Evolutionary conservation across 768 basidiomycete species (phyloP).

Genomic region (Lactarius indigo): DNA sequence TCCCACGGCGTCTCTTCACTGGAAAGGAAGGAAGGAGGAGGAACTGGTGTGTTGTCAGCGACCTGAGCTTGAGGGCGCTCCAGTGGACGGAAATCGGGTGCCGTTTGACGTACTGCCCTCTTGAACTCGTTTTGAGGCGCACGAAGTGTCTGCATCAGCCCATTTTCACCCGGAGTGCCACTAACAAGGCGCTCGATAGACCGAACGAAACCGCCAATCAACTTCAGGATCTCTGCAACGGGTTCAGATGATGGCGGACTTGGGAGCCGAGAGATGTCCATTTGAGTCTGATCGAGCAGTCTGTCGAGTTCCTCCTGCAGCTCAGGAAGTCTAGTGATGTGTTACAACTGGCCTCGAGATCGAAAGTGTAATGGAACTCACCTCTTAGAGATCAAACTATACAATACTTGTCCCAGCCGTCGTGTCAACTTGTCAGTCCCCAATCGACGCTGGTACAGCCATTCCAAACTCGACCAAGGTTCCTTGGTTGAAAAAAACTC

Average conservation of each 20-base stretch:
- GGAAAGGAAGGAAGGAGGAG: conserved; percentile 34
- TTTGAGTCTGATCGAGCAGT: conserved; percentile 37
- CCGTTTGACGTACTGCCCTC: conserved; percentile 42
- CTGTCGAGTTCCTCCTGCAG: conserved; percentile 53
- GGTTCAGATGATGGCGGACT: conserved; percentile 52
- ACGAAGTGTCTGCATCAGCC: conserved; percentile 52
- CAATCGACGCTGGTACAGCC: conserved; percentile 13
- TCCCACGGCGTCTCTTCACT: conserved; percentile 37
- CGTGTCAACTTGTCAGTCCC: conserved; percentile 22
- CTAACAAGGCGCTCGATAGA: conserved; percentile 45
- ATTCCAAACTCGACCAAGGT: conserved; percentile 22
- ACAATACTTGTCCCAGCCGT: conserved; percentile 14
- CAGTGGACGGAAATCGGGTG: conserved; percentile 55
- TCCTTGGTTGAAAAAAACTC: conserved; percentile 10
- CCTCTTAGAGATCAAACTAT: conserved; percentile 22
- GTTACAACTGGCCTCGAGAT: not conserved
- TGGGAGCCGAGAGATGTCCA: conserved; percentile 36
- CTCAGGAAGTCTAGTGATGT: conserved; percentile 48
- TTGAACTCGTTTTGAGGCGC: conserved; percentile 46
- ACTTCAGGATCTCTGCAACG: conserved; percentile 45
- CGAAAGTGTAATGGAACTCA: not conserved
- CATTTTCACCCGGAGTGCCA: conserved; percentile 49
- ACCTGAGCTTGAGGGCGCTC: conserved; percentile 24
- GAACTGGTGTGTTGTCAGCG: not conserved
- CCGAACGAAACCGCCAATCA: conserved; percentile 44